Base-by-base conservation (phyloP, 768 basidiomycete genomes). In the Russula ochroleuca region DNA sequence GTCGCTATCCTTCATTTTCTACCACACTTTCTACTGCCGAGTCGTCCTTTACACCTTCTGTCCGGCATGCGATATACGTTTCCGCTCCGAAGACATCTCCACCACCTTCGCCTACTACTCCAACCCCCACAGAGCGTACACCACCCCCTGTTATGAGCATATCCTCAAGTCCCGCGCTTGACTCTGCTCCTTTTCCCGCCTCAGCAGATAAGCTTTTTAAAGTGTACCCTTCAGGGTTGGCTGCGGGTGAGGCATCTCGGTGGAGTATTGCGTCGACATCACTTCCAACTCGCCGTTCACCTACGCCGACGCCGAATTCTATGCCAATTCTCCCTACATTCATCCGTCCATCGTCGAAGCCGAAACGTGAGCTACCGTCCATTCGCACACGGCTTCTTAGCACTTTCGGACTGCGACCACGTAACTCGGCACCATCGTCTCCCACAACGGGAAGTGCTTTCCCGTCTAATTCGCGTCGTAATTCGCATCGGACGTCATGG, bases 1-100 rank as follows among this genome's bases (percentile, higher is more conserved):
- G 45, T 41, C 68, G 68, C 19, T 67, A 62, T 59, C 68, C 68
- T 31, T 68, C 68, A n/a, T 64, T 68, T 15, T 68, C 68, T 6
- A 68, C 68, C 31, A 68, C 66, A 5, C 68, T 68, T 2, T 68
- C 68, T 40, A 57, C 63, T 3, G 58, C 43, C 49, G 64, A 65
- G 9, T 65, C 64, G 13, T 41, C 53, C 5, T 61, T 51, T 17
- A 21, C 47, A 7, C 40, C 59, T 19, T 67, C 64, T 21, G 49
- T 51, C n/a, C 59, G 66, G 5, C 48, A 65, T 35, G 62, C 65
- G 25, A 65, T 59, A 45, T 67, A 67, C 52, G 21, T 62, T 17
- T 59, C 64, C 1, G 17, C 43, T 25, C 55, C 66, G 7, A 54
- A 57, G 14, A 15, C 47, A 28, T 50, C 64, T 33, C 60, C 66